These are phyloP conservation scores for Acer saccharum DNA, from an alignment of 345 rosid species.

Conservation along the genomic window DNA sequence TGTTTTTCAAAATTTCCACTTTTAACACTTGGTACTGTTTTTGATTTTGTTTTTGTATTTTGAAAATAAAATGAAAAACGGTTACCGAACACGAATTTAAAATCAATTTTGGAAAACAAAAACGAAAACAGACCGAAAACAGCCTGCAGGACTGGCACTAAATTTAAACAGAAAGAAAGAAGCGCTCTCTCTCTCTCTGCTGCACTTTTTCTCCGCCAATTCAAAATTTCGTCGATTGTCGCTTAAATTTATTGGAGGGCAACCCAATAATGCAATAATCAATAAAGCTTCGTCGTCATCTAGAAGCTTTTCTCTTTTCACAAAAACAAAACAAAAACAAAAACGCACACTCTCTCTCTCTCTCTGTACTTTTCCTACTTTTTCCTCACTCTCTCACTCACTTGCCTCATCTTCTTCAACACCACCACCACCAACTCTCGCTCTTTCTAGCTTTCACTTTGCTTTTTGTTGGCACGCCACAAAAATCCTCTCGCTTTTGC, in stretches of 20 bases:
- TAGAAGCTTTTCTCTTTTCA: not conserved
- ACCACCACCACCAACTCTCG: not conserved
- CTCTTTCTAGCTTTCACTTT: not conserved
- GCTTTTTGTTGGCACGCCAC: constrained; percentile 9
- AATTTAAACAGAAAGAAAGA: too few relatives aligned
- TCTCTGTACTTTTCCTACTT: not conserved
- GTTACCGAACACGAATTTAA: too few relatives aligned
- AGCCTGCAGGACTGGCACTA: too few relatives aligned
- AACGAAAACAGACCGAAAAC: too few relatives aligned
- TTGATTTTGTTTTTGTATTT: too few relatives aligned
- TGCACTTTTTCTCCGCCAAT: not conserved
- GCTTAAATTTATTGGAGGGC: not conserved
- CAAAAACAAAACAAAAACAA: not conserved
- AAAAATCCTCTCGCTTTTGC: not conserved
- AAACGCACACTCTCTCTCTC: not conserved
- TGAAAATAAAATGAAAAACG: too few relatives aligned
- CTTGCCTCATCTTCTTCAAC: constrained; percentile 6
- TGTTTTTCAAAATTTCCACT: too few relatives aligned
- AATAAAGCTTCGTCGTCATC: constrained; percentile 1
- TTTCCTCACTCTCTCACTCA: not conserved
- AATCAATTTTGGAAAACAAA: too few relatives aligned
- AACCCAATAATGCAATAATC: not conserved
- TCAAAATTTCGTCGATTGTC: constrained; percentile 4
- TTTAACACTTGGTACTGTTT: too few relatives aligned
- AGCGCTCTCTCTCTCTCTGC: too few relatives aligned